Percentiles rank a stretch among this genome's conserved stretches.
Conservation (phyloP, 345 rosid species). For the Linum usitatissimum region DNA sequence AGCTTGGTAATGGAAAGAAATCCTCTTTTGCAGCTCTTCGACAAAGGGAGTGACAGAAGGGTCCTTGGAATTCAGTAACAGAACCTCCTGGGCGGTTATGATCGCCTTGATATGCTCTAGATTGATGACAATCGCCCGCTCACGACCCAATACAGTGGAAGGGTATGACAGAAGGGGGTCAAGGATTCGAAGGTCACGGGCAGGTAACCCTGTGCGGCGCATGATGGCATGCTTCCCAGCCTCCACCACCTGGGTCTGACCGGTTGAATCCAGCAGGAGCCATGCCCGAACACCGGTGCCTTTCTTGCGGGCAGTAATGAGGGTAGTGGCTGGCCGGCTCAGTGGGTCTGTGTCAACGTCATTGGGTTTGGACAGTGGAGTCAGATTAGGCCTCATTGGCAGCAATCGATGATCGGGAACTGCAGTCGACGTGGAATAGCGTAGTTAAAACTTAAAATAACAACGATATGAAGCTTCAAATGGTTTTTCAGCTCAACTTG, state of each 20-base stretch:
- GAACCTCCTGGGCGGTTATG: slow-evolving; percentile 77
- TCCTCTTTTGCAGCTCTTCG: slow-evolving; percentile 56
- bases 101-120: slow-evolving; percentile 93
- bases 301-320: slow-evolving; percentile 39
- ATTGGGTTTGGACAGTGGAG: slow-evolving; percentile 1
- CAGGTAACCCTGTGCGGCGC: slow-evolving; percentile 90
- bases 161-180: slow-evolving; percentile 92
- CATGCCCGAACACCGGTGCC: slow-evolving; percentile 55
- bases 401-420: no score
- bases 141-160: slow-evolving; percentile 76
- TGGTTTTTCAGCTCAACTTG: no score
- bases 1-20: slow-evolving; percentile 50
- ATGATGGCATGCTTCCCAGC: slow-evolving; percentile 81
- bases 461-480: no score
- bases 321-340: slow-evolving; percentile 5
- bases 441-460: no score
- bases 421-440: no score
- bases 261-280: slow-evolving; percentile 52
- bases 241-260: slow-evolving; percentile 42
- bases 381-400: slow-evolving; percentile 11
- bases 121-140: slow-evolving; percentile 78
- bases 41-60: slow-evolving; percentile 75
- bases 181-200: slow-evolving; percentile 78
- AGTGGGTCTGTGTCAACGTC: slow-evolving; percentile 11
- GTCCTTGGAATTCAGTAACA: slow-evolving; percentile 67